Evolutionary conservation across 495 filamentous ascomycete species (phyloP).

Genomic region (Collariella sp.): DNA sequence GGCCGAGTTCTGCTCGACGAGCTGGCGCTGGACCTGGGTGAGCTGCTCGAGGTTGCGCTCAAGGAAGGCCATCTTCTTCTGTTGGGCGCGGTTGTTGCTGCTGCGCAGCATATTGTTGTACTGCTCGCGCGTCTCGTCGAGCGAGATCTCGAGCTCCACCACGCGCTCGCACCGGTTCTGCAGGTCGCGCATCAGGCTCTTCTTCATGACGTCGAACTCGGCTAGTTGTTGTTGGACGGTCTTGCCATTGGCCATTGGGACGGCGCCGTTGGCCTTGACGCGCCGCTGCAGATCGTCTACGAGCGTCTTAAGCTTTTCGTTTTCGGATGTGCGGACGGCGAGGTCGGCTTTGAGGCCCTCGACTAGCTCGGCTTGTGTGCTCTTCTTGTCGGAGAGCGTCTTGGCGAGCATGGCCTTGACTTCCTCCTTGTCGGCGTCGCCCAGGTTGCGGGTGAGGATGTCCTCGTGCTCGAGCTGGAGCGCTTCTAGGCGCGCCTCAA

Average conservation of each 20-base stretch:
- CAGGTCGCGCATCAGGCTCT: conserved; percentile 95
- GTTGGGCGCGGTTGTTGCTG: conserved; percentile 94
- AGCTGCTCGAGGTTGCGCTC: conserved; percentile 97
- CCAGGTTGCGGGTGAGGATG: conserved; percentile 69
- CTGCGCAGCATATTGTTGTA: conserved; percentile 95
- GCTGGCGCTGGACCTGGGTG: conserved; percentile 91
- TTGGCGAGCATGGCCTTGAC: conserved; percentile 71
- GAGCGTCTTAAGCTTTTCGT: conserved; percentile 60
- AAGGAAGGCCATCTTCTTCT: conserved; percentile 99
- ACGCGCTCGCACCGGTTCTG: conserved; percentile 97
- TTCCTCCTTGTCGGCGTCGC: conserved; percentile 69
- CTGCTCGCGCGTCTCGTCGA: conserved; percentile 95
- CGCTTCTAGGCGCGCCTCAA: conserved; percentile 63
- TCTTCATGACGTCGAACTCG: conserved; percentile 99
- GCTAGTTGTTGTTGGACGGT: conserved; percentile 95
- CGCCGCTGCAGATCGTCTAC: conserved; percentile 70
- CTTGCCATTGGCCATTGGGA: conserved; percentile 64
- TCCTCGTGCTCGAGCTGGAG: conserved; percentile 76
- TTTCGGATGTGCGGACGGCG: conserved; percentile 62
- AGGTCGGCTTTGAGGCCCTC: conserved; percentile 68
- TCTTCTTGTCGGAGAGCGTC: conserved; percentile 63
- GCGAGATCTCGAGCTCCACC: conserved; percentile 91
- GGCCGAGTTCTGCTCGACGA: conserved; percentile 92
- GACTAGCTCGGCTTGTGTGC: conserved; percentile 57
- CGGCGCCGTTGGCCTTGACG: conserved; percentile 48